These are phyloP conservation scores for Backusella morwellensis DNA, from an alignment of 192 early-diverging fungal species.

Conservation along the genomic window DNA sequence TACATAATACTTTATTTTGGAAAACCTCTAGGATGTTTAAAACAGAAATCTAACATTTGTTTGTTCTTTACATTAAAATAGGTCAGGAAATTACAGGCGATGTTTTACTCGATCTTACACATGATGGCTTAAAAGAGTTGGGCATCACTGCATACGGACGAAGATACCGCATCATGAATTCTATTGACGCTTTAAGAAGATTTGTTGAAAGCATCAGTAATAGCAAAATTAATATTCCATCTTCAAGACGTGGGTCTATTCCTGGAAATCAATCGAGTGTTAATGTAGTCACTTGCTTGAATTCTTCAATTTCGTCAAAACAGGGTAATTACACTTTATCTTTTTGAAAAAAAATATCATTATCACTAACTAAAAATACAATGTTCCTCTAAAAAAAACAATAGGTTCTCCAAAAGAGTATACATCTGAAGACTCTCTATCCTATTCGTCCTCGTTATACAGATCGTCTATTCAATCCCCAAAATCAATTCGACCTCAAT, in stretches of 20 bases:
- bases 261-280: neutral
- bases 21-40: neutral
- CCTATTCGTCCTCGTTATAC: neutral
- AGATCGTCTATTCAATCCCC: neutral
- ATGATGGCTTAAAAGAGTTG: conserved; percentile 60
- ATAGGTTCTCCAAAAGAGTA: neutral
- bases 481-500: neutral
- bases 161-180: conserved; percentile 59
- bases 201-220: neutral
- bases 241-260: neutral
- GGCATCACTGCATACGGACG: conserved; percentile 60
- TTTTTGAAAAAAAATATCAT: no score
- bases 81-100: conserved; percentile 65
- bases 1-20: neutral
- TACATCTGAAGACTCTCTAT: neutral
- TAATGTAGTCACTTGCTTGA: neutral
- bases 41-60: neutral
- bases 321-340: neutral
- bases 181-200: conserved; percentile 34
- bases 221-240: neutral
- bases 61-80: conserved; percentile 14
- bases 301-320: neutral
- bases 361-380: neutral
- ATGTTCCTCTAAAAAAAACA: neutral
- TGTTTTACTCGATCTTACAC: conserved; percentile 51